These are phyloP conservation scores for Dryas alaskensis DNA, from an alignment of 306 rosid species.

Conservation along the genomic window DNA sequence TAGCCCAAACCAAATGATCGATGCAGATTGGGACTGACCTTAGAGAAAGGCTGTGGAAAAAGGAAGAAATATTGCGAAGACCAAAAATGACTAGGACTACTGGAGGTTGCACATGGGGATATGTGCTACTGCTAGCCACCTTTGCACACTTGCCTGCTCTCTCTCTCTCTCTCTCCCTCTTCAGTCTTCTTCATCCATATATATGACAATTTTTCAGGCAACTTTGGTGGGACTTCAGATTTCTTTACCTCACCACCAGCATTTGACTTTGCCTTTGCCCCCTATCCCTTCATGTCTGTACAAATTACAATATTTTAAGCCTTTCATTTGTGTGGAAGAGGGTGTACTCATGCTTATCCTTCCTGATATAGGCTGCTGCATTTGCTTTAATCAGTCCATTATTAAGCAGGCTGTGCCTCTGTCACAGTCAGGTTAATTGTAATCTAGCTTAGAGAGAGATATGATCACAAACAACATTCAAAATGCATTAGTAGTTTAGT, in stretches of 20 bases:
- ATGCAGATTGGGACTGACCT: slow-evolving; percentile 30
- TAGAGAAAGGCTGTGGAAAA: slow-evolving; percentile 17
- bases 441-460: too few relatives aligned
- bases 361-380: slow-evolving; percentile 17
- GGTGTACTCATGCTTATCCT: slow-evolving; percentile 20
- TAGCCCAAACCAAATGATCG: slow-evolving; percentile 5
- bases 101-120: slow-evolving; percentile 53
- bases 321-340: slow-evolving; percentile 10
- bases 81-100: slow-evolving; percentile 46
- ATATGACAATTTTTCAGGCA: slow-evolving; percentile 7
- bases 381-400: not conserved
- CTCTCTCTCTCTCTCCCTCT: not conserved
- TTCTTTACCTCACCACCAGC: not conserved
- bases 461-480: too few relatives aligned
- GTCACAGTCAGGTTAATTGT: not conserved
- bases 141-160: slow-evolving; percentile 6
- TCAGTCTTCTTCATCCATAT: not conserved
- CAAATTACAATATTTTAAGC: slow-evolving; percentile 17
- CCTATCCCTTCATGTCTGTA: not conserved
- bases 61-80: slow-evolving; percentile 28
- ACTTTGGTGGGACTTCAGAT: not conserved
- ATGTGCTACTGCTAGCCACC: slow-evolving; percentile 21
- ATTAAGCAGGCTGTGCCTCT: not conserved
- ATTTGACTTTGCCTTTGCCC: slow-evolving; percentile 38
- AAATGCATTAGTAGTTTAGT: not conserved